Percentiles rank a stretch among this genome's conserved stretches.
These are phyloP conservation scores for Diddensiella caesifluorescens DNA, from an alignment of 805 yeast species.

Conservation along the genomic window DNA sequence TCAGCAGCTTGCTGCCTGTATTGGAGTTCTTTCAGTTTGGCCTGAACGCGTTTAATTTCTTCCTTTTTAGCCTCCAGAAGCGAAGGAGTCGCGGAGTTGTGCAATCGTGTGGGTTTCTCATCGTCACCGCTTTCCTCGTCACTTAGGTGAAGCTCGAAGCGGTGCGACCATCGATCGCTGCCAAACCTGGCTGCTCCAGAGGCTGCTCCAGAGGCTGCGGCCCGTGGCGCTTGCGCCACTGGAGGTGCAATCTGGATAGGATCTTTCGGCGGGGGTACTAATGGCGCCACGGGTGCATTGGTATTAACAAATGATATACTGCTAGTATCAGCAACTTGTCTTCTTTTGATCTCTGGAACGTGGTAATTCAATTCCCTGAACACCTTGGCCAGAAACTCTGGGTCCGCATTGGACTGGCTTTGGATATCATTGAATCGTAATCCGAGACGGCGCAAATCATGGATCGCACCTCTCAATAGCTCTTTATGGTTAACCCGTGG, in stretches of 20 bases:
- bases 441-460: conserved; percentile 25
- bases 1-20: conserved; percentile 5
- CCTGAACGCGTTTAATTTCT: conserved; percentile 17
- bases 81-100: conserved; percentile 1
- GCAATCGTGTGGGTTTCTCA: conserved; percentile 2
- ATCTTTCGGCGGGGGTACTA: too few species aligned
- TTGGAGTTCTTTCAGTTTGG: conserved; percentile 11
- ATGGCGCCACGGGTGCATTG: too few species aligned
- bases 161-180: conserved; percentile 22
- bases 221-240: too few species aligned
- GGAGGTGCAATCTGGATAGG: too few species aligned
- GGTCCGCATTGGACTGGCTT: conserved; percentile 14
- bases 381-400: conserved; percentile 11
- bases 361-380: conserved; percentile 6
- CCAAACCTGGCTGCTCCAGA: conserved; percentile 24
- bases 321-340: too few species aligned
- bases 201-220: too few species aligned
- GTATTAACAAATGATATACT: too few species aligned
- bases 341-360: too few species aligned
- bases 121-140: conserved; percentile 22
- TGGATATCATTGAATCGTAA: conserved; percentile 26
- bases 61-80: conserved; percentile 19
- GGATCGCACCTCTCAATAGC: conserved; percentile 19
- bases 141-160: conserved; percentile 18
- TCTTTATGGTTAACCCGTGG: conserved; percentile 7